These are phyloP conservation scores for Ustilago sp. DNA, from an alignment of 1,284 basidiomycete species.

Conservation along the genomic window DNA sequence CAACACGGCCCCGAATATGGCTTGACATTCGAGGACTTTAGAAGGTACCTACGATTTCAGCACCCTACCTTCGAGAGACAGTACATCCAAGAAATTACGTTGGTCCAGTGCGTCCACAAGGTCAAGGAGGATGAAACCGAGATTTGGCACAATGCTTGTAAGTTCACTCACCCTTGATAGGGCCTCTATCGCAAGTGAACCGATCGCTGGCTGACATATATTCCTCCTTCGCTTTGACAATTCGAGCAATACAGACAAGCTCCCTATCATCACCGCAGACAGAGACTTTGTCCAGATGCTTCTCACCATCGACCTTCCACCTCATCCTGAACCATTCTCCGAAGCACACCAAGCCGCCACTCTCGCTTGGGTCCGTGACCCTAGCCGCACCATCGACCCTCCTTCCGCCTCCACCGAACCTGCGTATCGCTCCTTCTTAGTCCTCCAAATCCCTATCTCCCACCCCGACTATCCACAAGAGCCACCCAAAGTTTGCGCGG, in stretches of 20 bases:
- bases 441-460: conserved; percentile 54
- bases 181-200: too few species aligned
- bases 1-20: conserved; percentile 40
- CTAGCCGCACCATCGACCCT: conserved; percentile 22
- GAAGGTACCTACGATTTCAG: conserved; percentile 47
- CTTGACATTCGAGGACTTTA: conserved; percentile 53
- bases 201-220: background rate
- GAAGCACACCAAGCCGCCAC: conserved; percentile 48
- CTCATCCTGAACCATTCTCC: conserved; percentile 52
- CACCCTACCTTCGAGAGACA: conserved; percentile 54
- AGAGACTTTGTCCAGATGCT: conserved; percentile 66
- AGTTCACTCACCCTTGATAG: conserved; percentile 6
- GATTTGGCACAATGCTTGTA: conserved; percentile 55
- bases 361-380: conserved; percentile 30
- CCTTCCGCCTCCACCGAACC: conserved; percentile 8
- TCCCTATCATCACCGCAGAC: conserved; percentile 57
- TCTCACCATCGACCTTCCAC: conserved; percentile 58
- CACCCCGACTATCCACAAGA: conserved; percentile 40
- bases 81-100: conserved; percentile 55
- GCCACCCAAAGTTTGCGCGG: conserved; percentile 51
- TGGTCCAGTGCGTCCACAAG: conserved; percentile 41
- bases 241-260: conserved; percentile 29
- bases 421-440: conserved; percentile 53
- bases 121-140: conserved; percentile 46
- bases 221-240: background rate